Percentiles rank a stretch among this genome's conserved stretches.
These are phyloP conservation scores for Penicillium sp. DNA, from an alignment of 2,329 filamentous ascomycete species.

Conservation along the genomic window DNA sequence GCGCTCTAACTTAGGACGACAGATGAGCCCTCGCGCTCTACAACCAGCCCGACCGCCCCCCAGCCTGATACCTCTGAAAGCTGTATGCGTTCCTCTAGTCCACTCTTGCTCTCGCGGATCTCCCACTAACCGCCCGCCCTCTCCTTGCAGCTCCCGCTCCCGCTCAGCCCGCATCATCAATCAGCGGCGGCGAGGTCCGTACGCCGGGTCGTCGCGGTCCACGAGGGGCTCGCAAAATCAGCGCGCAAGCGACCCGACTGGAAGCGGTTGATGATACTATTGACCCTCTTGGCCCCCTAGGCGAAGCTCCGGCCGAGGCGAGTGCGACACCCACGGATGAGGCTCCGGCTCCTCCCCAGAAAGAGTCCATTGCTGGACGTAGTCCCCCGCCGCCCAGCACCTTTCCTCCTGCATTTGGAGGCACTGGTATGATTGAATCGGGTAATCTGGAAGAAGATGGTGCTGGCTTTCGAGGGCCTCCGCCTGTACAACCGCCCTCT, in stretches of 20 bases:
- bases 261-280: conserved; percentile 66
- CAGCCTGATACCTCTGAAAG: conserved; percentile 35
- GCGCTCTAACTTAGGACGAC: conserved; percentile 29
- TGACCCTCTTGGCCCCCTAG: conserved; percentile 65
- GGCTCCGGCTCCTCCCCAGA: conserved; percentile 63
- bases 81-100: conserved; percentile 29
- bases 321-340: conserved; percentile 52
- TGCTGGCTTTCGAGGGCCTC: conserved; percentile 66
- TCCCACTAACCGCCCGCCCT: conserved; percentile 25
- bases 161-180: conserved; percentile 38
- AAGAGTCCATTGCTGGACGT: conserved; percentile 54
- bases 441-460: conserved; percentile 74
- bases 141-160: conserved; percentile 32
- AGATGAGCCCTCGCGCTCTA: conserved; percentile 54
- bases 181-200: conserved; percentile 49
- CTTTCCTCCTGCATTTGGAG: conserved; percentile 52
- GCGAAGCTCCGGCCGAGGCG: conserved; percentile 47
- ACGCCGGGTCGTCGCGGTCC: conserved; percentile 55
- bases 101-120: conserved; percentile 15
- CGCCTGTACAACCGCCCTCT: conserved; percentile 59
- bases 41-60: conserved; percentile 27
- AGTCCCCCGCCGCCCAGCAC: conserved; percentile 43
- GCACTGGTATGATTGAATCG: conserved; percentile 62
- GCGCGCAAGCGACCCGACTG: conserved; percentile 63
- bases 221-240: conserved; percentile 61